Conservation (phyloP, 2,329 filamentous ascomycete genomes). For the Botrytis cinerea region DNA sequence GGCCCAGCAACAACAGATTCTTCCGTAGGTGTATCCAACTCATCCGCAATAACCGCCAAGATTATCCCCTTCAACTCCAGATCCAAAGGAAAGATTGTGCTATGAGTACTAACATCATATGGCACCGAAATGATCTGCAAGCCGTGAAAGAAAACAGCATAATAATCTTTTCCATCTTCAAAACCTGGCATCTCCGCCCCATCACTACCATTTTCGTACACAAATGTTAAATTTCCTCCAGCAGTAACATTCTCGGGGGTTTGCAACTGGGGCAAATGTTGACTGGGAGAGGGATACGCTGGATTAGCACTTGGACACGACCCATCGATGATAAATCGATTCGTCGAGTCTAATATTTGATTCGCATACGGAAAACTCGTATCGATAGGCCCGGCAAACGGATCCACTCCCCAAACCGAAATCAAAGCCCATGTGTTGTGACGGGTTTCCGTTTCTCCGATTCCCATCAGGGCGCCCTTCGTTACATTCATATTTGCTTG, state of each 20-base stretch:
- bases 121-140: slow-evolving; percentile 43
- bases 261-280: slow-evolving; percentile 42
- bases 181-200: slow-evolving; percentile 36
- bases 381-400: slow-evolving; percentile 47
- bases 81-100: slow-evolving; percentile 44
- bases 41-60: slow-evolving; percentile 44
- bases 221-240: slow-evolving; percentile 41
- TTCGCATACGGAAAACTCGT: slow-evolving; percentile 48
- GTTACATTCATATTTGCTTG: slow-evolving; percentile 42
- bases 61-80: slow-evolving; percentile 44
- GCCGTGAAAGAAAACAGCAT: slow-evolving; percentile 47
- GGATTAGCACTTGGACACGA: slow-evolving; percentile 45
- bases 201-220: slow-evolving; percentile 36
- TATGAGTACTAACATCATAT: slow-evolving; percentile 42
- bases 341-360: slow-evolving; percentile 46
- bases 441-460: slow-evolving; percentile 45
- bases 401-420: slow-evolving; percentile 45
- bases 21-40: slow-evolving; percentile 42
- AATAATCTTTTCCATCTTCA: slow-evolving; percentile 40
- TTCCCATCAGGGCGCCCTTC: slow-evolving; percentile 44
- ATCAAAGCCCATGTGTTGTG: slow-evolving; percentile 48
- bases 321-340: slow-evolving; percentile 40
- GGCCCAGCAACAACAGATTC: slow-evolving; percentile 47
- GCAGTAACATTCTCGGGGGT: slow-evolving; percentile 37
- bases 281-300: slow-evolving; percentile 44